Evolutionary conservation across 177 flowering plant species (phyloP), one percentile per base, ranked within the genome.

Genomic region (Vitis hybrid): DNA sequence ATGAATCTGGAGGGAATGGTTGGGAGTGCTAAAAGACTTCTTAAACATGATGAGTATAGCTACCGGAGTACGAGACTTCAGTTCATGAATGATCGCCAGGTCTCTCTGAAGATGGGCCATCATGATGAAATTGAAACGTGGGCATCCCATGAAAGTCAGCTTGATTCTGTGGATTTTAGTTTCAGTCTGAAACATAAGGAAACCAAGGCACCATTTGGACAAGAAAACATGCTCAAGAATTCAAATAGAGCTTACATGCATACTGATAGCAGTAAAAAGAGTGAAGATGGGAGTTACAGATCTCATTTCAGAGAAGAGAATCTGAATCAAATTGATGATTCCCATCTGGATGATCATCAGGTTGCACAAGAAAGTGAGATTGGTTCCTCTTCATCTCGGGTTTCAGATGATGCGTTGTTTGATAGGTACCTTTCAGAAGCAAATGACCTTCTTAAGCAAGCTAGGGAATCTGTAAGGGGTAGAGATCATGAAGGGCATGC

Each of bases 341-440:
- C 59, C 14, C 33, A 50, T 70, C 45, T 72, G 59, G 70, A 62
- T 51, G 66, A 64, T 66, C 55, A 62, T 2, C 66, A 29, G 39
- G 62, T 68, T 74, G 26, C 60, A 29, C 10, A 20, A n/a, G 80
- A 80, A 61, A 69, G 33, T 67, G 83, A 71, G 19, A 61, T 67
- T 60, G 75, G 64, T 67, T 70, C 79, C 7, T 65, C 81, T 51
- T 75, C 84, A 49, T 81, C 93, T 70, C 78, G 89, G 22, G 51
- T 87, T 59, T 77, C 82, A 10, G 85, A 83, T 65, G 98, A 94
- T 82, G 76, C 82, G 62, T 55, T 76, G 53, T 89, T 94, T 71
- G 84, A 83, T 72, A 75, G 70, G 69, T 83, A 78, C 75, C 80
- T 94, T 19, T 69, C 77, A 19, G 88, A 92, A 79, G 97, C 91